Percentiles rank a stretch among this genome's conserved stretches.
These are phyloP conservation scores for Heracleum sosnowskyi DNA, from an alignment of 129 eudicot species.

Conservation along the genomic window DNA sequence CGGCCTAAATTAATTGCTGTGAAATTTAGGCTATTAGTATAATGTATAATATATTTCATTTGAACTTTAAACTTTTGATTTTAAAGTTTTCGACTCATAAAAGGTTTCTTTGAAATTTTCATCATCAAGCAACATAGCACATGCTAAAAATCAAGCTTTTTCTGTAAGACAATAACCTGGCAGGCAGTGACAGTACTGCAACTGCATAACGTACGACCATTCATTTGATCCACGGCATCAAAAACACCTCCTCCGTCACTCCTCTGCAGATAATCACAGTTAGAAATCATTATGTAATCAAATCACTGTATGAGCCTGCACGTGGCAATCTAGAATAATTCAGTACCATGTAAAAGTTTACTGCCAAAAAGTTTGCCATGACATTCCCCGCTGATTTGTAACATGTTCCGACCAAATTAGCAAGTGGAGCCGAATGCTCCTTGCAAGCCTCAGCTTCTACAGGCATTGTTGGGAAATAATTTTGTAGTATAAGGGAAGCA, in stretches of 20 bases:
- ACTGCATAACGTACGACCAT: constrained; percentile 83
- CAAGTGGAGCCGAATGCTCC: constrained; percentile 76
- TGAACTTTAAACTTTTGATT: background rate
- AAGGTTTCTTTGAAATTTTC: background rate
- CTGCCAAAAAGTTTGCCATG: constrained; percentile 91
- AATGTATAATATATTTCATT: background rate
- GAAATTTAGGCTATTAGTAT: background rate
- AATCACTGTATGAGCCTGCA: constrained; percentile 8
- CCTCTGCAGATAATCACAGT: constrained; percentile 43
- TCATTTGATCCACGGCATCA: constrained; percentile 81
- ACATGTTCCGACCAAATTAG: constrained; percentile 65
- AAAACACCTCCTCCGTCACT: constrained; percentile 97
- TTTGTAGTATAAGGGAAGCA: constrained; percentile 77
- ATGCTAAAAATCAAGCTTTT: background rate
- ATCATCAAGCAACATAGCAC: background rate
- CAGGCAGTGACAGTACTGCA: constrained; percentile 72
- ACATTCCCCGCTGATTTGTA: constrained; percentile 72
- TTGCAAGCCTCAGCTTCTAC: constrained; percentile 84
- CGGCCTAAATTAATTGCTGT: background rate
- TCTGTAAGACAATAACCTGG: constrained; percentile 53
- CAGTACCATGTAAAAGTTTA: constrained; percentile 93
- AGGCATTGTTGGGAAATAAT: constrained; percentile 81
- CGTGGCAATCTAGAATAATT: background rate
- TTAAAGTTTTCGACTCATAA: background rate
- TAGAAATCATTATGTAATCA: background rate